Conservation (phyloP, 805 yeast genomes). For the Ogataea chonburiensis region DNA sequence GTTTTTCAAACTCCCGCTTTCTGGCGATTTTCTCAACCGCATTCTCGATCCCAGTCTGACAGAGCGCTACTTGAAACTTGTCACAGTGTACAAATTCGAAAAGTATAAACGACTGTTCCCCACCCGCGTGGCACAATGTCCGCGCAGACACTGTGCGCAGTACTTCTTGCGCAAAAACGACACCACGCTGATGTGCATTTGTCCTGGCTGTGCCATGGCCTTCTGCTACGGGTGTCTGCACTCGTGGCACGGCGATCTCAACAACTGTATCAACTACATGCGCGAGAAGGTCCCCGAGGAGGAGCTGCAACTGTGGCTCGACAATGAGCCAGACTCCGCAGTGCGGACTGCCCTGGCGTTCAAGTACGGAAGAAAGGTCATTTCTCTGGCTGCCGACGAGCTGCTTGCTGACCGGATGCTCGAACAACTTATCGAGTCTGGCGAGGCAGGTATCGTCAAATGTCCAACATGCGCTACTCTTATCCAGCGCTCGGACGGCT, state of each 20-base stretch:
- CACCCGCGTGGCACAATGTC: constrained; percentile 49
- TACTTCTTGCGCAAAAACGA: constrained; percentile 48
- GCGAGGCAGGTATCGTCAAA: constrained; percentile 41
- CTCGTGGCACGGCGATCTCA: constrained; percentile 60
- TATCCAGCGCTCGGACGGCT: constrained; percentile 58
- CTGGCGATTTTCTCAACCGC: constrained; percentile 33
- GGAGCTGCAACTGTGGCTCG: constrained; percentile 38
- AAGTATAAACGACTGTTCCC: constrained; percentile 47
- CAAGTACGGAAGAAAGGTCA: constrained; percentile 45
- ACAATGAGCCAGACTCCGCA: constrained; percentile 36
- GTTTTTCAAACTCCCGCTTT: constrained; percentile 43
- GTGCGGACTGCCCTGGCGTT: constrained; percentile 28
- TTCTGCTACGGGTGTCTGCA: constrained; percentile 57
- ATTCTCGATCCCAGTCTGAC: constrained; percentile 24
- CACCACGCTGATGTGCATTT: constrained; percentile 46
- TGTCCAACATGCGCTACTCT: constrained; percentile 55
- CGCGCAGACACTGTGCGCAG: constrained; percentile 42
- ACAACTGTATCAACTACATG: constrained; percentile 41
- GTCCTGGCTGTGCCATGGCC: constrained; percentile 49
- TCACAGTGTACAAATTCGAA: constrained; percentile 40
- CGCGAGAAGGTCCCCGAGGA: constrained; percentile 37
- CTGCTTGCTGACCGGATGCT: constrained; percentile 48
- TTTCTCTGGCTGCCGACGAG: constrained; percentile 44
- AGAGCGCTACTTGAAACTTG: constrained; percentile 40
- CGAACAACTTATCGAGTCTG: constrained; percentile 41